phyloP scores from a whole-genome alignment of 2,329 filamentous ascomycete species.

The Colletotrichum musicola region DNA sequence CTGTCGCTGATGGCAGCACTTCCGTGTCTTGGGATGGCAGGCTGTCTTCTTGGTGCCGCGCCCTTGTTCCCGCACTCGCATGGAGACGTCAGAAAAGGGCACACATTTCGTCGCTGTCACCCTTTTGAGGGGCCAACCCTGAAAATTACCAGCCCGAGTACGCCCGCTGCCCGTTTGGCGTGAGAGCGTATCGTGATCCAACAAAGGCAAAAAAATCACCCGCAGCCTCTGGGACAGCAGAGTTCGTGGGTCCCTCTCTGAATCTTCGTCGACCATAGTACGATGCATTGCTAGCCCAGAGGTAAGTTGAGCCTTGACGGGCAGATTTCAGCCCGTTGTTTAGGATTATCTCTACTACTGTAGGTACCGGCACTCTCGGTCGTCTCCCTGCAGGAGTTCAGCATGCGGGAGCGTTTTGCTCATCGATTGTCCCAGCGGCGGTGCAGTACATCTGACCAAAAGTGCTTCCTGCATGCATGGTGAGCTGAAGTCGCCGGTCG shows the following conservation, averaged over 20 bases:
- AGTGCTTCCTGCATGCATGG: slow-evolving; percentile 13
- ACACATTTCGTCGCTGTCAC: slow-evolving; percentile 8
- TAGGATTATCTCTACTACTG: slow-evolving; percentile 13
- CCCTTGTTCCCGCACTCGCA: slow-evolving; percentile 26
- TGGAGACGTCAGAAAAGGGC: slow-evolving; percentile 17
- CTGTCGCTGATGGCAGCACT: slow-evolving; percentile 23
- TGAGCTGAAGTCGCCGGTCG: slow-evolving; percentile 7
- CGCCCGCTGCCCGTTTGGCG: slow-evolving; percentile 7
- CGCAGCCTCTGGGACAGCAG: neutral
- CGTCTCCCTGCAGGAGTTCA: neutral
- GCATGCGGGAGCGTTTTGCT: neutral
- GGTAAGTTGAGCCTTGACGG: neutral
- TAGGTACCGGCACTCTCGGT: neutral
- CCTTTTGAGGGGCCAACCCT: slow-evolving; percentile 17
- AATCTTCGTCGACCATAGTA: neutral
- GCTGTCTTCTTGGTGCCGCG: slow-evolving; percentile 1
- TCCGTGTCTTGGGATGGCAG: slow-evolving; percentile 35
- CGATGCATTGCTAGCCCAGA: neutral
- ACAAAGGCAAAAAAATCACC: slow-evolving; percentile 1
- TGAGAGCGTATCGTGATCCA: slow-evolving; percentile 2
- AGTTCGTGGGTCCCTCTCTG: neutral
- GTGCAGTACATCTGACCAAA: neutral
- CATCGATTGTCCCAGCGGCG: too few relatives aligned
- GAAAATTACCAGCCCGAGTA: neutral
- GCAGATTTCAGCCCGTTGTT: neutral